Percentiles rank a stretch among this genome's conserved stretches.
These are phyloP conservation scores for Colletotrichum navitas DNA, from an alignment of 2,329 filamentous ascomycete genomes.

Conservation along the genomic window DNA sequence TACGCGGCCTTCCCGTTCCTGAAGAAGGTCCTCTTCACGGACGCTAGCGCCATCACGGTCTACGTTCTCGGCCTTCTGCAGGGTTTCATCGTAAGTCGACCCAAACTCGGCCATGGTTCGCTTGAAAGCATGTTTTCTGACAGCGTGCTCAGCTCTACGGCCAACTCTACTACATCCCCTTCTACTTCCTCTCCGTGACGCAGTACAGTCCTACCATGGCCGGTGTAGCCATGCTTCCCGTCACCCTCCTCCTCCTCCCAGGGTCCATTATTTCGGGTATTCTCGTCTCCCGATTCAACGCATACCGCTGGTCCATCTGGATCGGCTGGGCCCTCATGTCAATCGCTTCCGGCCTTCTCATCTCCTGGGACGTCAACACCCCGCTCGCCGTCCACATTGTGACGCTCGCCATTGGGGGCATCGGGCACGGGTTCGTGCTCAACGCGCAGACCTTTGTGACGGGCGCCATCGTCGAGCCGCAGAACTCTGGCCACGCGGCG, in stretches of 20 bases:
- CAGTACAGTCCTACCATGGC: constrained; percentile 50
- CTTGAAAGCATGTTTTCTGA: neutral
- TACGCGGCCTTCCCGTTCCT: constrained; percentile 51
- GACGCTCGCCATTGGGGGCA: constrained; percentile 40
- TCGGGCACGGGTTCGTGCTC: constrained; percentile 44
- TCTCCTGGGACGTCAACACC: constrained; percentile 40
- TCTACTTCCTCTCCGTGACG: constrained; percentile 55
- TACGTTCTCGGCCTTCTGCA: constrained; percentile 51
- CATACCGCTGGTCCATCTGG: constrained; percentile 55
- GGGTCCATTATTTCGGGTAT: constrained; percentile 50
- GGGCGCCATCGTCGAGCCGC: constrained; percentile 40
- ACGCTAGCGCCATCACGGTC: constrained; percentile 47
- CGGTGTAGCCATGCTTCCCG: constrained; percentile 53
- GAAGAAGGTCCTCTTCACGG: constrained; percentile 48
- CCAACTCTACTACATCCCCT: constrained; percentile 52
- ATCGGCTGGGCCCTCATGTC: constrained; percentile 50
- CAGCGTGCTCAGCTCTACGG: constrained; percentile 45
- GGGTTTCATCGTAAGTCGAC: constrained; percentile 50
- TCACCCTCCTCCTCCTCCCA: constrained; percentile 49
- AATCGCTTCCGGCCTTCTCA: constrained; percentile 41
- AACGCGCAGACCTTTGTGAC: constrained; percentile 46
- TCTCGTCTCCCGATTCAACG: constrained; percentile 50
- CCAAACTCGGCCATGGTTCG: neutral
- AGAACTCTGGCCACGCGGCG: constrained; percentile 42
- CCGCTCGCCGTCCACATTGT: constrained; percentile 40